phyloP scores from a whole-genome alignment of 202 grass and related monocot genomes.

The Dendrocalamus latiflorus region DNA sequence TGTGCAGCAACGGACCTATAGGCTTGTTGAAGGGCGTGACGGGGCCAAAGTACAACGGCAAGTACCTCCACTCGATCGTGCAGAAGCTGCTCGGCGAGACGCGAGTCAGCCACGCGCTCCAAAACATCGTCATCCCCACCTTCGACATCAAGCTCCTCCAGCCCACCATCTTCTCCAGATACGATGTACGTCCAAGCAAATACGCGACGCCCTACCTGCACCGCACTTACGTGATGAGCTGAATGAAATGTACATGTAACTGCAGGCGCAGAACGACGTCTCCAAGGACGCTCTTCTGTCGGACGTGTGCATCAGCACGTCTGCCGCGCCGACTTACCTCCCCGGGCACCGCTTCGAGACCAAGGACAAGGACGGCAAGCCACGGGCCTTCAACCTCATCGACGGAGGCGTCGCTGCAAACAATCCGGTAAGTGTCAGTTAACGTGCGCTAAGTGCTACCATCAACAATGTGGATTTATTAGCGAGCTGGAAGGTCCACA shows the following conservation, averaged over 20 bases:
- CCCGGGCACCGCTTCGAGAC: slow-evolving; percentile 55
- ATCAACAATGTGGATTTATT: too few relatives aligned
- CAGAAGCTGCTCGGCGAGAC: slow-evolving; percentile 31
- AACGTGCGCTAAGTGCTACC: too few relatives aligned
- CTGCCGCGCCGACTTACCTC: slow-evolving; percentile 56
- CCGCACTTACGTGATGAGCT: too few relatives aligned
- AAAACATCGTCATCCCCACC: slow-evolving; percentile 52
- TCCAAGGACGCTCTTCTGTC: slow-evolving; percentile 50
- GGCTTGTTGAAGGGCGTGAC: background rate
- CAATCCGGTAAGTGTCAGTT: slow-evolving; percentile 70
- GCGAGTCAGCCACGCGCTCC: slow-evolving; percentile 26
- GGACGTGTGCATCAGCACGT: slow-evolving; percentile 64
- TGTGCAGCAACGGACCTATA: slow-evolving; percentile 1
- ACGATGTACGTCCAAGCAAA: too few relatives aligned
- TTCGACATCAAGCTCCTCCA: slow-evolving; percentile 65
- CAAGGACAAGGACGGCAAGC: slow-evolving; percentile 21
- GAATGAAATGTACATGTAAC: too few relatives aligned
- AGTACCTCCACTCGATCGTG: slow-evolving; percentile 46
- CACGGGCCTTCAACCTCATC: slow-evolving; percentile 46
- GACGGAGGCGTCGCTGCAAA: slow-evolving; percentile 73
- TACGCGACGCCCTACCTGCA: background rate
- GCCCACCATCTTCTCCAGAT: slow-evolving; percentile 60
- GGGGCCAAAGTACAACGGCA: slow-evolving; percentile 59
- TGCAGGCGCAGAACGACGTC: background rate
- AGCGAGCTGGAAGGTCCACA: too few relatives aligned